Percentiles rank a stretch among this genome's conserved stretches.
Evolutionary conservation across 257 asterid species (phyloP).

Genomic region (Solanum commersonii): DNA sequence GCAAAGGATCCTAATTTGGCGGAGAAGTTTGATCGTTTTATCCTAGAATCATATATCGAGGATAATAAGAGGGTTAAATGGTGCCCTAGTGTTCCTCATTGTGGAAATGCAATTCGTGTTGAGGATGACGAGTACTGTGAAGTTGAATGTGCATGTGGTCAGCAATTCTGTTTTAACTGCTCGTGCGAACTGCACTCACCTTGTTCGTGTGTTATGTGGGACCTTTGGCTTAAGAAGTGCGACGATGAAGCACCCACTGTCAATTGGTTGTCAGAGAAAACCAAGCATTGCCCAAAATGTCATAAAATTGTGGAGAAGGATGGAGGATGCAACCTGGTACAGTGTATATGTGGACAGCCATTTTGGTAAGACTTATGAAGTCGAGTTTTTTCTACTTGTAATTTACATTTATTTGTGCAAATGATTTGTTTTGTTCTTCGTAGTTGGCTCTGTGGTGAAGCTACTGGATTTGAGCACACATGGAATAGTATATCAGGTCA

Average conservation of each 20-base stretch:
- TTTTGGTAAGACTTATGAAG: constrained; percentile 36
- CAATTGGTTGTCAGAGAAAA: constrained; percentile 25
- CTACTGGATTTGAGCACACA: constrained; percentile 32
- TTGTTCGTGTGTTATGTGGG: constrained; percentile 61
- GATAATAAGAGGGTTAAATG: constrained; percentile 50
- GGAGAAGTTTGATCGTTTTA: constrained; percentile 42
- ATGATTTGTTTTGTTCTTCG: background rate
- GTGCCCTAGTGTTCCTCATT: constrained; percentile 62
- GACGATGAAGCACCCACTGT: constrained; percentile 19
- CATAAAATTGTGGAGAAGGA: constrained; percentile 39
- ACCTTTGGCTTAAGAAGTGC: constrained; percentile 38
- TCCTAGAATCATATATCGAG: constrained; percentile 53
- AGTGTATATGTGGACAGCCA: constrained; percentile 39
- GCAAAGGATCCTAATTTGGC: constrained; percentile 29
- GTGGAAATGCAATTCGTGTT: constrained; percentile 47
- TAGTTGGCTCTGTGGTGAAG: constrained; percentile 64
- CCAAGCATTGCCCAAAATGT: constrained; percentile 47
- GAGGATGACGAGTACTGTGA: constrained; percentile 34
- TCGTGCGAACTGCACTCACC: constrained; percentile 45
- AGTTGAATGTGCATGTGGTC: constrained; percentile 46
- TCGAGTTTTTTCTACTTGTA: background rate
- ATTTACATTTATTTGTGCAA: background rate
- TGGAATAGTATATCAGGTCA: constrained; percentile 19
- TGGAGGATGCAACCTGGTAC: constrained; percentile 55
- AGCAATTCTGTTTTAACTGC: constrained; percentile 53